Evolutionary conservation across 305 asterid species (phyloP).

Genomic region (Petunia hybrid): DNA sequence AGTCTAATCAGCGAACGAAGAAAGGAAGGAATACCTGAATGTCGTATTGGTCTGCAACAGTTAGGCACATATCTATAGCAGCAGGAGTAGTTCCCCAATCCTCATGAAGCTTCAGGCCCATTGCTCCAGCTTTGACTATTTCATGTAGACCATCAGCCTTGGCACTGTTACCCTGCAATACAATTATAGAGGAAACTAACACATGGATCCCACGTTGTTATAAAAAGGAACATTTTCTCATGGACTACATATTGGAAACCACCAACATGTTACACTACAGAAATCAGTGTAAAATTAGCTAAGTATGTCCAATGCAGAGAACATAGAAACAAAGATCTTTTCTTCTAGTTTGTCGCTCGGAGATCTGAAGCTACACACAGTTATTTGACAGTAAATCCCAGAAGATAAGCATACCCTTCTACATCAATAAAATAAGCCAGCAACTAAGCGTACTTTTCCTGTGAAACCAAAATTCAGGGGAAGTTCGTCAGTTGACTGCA

Average conservation of each 20-base stretch:
- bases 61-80: conserved; percentile 78
- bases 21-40: conserved; percentile 66
- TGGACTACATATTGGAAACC: conserved; percentile 18
- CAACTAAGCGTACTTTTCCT: conserved; percentile 69
- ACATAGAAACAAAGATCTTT: conserved; percentile 11
- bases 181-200: not conserved
- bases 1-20: conserved; percentile 28
- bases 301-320: not conserved
- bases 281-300: conserved; percentile 17
- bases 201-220: conserved; percentile 16
- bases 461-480: conserved; percentile 98
- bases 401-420: not conserved
- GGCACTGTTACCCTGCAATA: conserved; percentile 72
- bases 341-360: not conserved
- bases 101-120: conserved; percentile 98
- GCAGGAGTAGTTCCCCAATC: conserved; percentile 99
- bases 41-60: conserved; percentile 80
- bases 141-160: conserved; percentile 79
- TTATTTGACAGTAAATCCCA: not conserved
- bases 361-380: conserved; percentile 14
- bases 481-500: conserved; percentile 87
- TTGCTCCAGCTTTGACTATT: conserved; percentile 91
- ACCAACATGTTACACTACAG: not conserved
- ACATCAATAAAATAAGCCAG: conserved; percentile 30
- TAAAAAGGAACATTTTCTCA: conserved; percentile 3